Evolutionary conservation across 2,329 filamentous ascomycete genomes (phyloP), one percentile per base, ranked within the genome.

Genomic region (Scedosporium dehoogii): DNA sequence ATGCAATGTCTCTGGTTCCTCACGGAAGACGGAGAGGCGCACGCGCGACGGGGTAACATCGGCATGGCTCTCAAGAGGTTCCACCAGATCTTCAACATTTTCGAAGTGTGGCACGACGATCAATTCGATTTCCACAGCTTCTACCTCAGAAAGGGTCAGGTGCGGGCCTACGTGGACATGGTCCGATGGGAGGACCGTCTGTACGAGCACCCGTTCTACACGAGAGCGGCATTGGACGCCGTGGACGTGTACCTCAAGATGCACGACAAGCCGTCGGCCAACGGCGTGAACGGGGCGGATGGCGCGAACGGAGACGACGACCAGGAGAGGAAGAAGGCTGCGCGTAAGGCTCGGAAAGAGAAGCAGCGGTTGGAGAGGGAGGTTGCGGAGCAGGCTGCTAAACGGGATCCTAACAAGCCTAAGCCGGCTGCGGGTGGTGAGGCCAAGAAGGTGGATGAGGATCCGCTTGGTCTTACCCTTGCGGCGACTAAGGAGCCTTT

Each of bases 1-100:
- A 99, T 99, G 94, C 94, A 99, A 76, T 97, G 92, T 73, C 85
- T 97, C 68, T 99, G 94, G 96, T 99, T 87, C 73, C 78, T 99
- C 70, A 94, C 91, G 4, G 94, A 99, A 76, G 96, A 99, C 71
- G 94, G 91, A 62, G 90, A 97, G 76, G 87, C 93, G 3, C 92
- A 92, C 73, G 80, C 90, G 63, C 87, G 94, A 59, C 89, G 92
- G 72, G 87, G 87, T 66, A 92, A 96, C 68, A 78, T 90, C 57
- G 91, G 89, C 3, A 81, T 97, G 64, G 93, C 96, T 0, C 80
- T 99, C 61, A 99, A 99, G 79, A 86, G 96, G 59, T 93, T 97
- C 75, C 90, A 92, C 67, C 82, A 90, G 23, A 85, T 99, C 63
- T 88, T 88, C 73, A 91, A 90, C 75, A 96, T 99, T 67, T 99